A percentile compares a stretch with the other conserved stretches of the same genome.
Conservation (phyloP, 2,329 filamentous ascomycete species). For the Simplicillium aogashimaense region DNA sequence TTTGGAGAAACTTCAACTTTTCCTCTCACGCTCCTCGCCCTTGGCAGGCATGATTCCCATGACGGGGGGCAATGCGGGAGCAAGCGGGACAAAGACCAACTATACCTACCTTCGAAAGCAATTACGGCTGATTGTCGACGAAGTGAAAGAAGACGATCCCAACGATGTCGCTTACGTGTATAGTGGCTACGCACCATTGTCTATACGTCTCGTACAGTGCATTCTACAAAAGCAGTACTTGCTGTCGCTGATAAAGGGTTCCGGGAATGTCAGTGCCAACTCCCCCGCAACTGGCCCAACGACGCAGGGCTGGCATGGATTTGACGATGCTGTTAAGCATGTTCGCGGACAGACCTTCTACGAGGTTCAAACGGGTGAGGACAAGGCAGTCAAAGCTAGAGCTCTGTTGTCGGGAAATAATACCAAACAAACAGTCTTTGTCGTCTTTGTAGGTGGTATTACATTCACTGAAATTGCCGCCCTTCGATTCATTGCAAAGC, state of each 20-base stretch:
- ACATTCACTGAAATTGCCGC: conserved; percentile 96
- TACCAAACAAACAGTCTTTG: conserved; percentile 75
- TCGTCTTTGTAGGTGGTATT: conserved; percentile 97
- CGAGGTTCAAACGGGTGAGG: conserved; percentile 82
- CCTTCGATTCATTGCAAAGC: conserved; percentile 76
- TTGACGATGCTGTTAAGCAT: conserved; percentile 85
- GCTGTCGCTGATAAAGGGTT: conserved; percentile 57
- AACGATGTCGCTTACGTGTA: conserved; percentile 98
- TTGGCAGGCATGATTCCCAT: conserved; percentile 76
- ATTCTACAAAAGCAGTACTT: conserved; percentile 86
- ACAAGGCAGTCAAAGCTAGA: conserved; percentile 81
- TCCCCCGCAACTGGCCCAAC: conserved; percentile 36
- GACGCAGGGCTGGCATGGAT: conserved; percentile 80
- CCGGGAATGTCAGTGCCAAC: conserved; percentile 24
- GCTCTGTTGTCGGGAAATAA: conserved; percentile 72
- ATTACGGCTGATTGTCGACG: conserved; percentile 83
- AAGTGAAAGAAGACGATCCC: conserved; percentile 90
- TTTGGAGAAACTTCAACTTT: conserved; percentile 81
- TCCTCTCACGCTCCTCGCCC: conserved; percentile 67
- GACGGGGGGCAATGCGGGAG: conserved; percentile 37
- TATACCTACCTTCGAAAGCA: conserved; percentile 82
- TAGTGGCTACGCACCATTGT: conserved; percentile 90
- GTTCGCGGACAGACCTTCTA: conserved; percentile 85
- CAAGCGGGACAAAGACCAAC: conserved; percentile 68
- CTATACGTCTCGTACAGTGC: conserved; percentile 83